Conservation (phyloP, 306 rosid species). For the Pueraria montana region DNA sequence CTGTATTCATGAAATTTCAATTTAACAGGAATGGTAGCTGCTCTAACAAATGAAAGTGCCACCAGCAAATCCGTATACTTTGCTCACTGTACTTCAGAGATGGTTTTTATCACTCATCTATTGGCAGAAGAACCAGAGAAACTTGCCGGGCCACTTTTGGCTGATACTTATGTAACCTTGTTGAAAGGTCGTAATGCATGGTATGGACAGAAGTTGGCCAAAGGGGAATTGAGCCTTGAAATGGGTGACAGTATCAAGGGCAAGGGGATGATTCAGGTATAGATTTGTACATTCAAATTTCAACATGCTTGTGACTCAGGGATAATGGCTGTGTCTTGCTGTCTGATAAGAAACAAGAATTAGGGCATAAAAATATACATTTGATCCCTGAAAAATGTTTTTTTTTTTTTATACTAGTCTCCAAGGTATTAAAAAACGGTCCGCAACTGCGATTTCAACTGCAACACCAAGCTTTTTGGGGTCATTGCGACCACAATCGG, state of each 20-base stretch:
- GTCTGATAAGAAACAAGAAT: slow-evolving; percentile 8
- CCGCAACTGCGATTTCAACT: not conserved
- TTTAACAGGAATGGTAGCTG: slow-evolving; percentile 90
- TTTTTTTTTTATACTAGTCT: not conserved
- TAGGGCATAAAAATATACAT: not conserved
- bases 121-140: slow-evolving; percentile 92
- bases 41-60: slow-evolving; percentile 95
- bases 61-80: slow-evolving; percentile 98
- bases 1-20: slow-evolving; percentile 18
- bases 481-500: not conserved
- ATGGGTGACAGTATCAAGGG: slow-evolving; percentile 99
- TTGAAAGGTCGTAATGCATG: slow-evolving; percentile 83
- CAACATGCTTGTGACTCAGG: not conserved
- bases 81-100: slow-evolving; percentile 98
- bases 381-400: not conserved
- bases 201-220: slow-evolving; percentile 95
- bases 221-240: slow-evolving; percentile 86
- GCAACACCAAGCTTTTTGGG: not conserved
- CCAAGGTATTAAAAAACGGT: not conserved
- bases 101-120: slow-evolving; percentile 93
- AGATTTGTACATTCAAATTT: slow-evolving; percentile 31
- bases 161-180: slow-evolving; percentile 95
- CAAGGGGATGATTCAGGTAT: slow-evolving; percentile 99
- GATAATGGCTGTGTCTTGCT: not conserved
- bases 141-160: slow-evolving; percentile 96